These are phyloP conservation scores for Cardamine chenopodiifolia DNA, from an alignment of 345 rosid genomes.

Conservation along the genomic window DNA sequence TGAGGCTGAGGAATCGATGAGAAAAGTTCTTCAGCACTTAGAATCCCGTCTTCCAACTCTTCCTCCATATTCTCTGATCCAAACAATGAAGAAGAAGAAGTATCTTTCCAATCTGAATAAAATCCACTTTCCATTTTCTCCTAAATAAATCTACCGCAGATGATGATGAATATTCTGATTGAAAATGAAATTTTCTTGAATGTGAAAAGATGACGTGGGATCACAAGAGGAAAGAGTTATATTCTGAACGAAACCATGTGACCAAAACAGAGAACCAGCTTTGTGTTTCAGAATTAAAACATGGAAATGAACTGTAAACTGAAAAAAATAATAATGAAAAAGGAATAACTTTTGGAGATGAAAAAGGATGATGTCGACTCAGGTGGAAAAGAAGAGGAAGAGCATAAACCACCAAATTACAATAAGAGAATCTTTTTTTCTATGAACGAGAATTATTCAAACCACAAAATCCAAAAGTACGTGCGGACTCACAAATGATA, in stretches of 20 bases:
- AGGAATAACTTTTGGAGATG: conserved; percentile 22
- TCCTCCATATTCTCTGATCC: conserved; percentile 61
- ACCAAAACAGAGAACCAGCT: conserved; percentile 39
- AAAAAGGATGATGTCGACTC: conserved; percentile 44
- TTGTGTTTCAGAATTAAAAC: conserved; percentile 31
- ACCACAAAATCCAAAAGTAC: conserved; percentile 35
- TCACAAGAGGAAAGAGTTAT: conserved; percentile 33
- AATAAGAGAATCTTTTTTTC: conserved; percentile 30
- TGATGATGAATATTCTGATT: not conserved
- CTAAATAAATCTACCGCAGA: not conserved
- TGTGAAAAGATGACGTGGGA: conserved; percentile 30
- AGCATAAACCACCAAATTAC: conserved; percentile 38
- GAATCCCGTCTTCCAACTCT: conserved; percentile 48
- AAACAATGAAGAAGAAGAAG: conserved; percentile 39
- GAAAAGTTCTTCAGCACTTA: conserved; percentile 41
- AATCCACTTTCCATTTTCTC: conserved; percentile 60
- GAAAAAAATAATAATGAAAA: not conserved
- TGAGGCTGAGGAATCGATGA: conserved; percentile 72
- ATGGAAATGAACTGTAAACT: conserved; percentile 35
- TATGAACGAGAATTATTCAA: conserved; percentile 38
- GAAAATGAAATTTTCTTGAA: conserved; percentile 2
- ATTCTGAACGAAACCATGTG: conserved; percentile 40
- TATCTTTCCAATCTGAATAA: conserved; percentile 50
- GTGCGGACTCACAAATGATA: conserved; percentile 34
- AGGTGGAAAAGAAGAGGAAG: conserved; percentile 45